These are phyloP conservation scores for Fusarium sp. DNA, from an alignment of 2,329 filamentous ascomycete species.

Conservation along the genomic window DNA sequence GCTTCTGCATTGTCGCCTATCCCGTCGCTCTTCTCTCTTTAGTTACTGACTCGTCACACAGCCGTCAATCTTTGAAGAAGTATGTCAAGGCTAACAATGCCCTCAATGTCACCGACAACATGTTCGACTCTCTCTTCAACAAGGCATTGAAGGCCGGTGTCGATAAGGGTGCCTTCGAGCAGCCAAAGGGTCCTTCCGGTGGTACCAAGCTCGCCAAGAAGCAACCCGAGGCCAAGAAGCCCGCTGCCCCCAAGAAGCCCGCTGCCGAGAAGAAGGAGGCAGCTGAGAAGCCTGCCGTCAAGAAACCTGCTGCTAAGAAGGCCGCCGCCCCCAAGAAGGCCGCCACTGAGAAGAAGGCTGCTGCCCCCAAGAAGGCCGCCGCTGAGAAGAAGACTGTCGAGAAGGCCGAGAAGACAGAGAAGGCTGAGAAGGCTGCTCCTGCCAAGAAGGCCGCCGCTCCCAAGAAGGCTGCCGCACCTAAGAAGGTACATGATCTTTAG, in stretches of 20 bases:
- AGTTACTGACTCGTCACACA: slow-evolving; percentile 47
- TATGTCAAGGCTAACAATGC: slow-evolving; percentile 70
- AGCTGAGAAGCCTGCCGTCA: slow-evolving; percentile 49
- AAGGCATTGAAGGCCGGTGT: slow-evolving; percentile 84
- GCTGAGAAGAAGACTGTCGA: slow-evolving; percentile 32
- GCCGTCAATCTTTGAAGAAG: slow-evolving; percentile 73
- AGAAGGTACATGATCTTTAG: slow-evolving; percentile 32
- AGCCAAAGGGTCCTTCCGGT: slow-evolving; percentile 92
- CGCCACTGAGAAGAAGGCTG: slow-evolving; percentile 48
- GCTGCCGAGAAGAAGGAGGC: slow-evolving; percentile 54
- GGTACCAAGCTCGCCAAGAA: slow-evolving; percentile 95
- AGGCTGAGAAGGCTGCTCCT: slow-evolving; percentile 69
- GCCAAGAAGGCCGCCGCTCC: slow-evolving; percentile 70
- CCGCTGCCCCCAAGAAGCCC: slow-evolving; percentile 51
- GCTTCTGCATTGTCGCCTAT: slow-evolving; percentile 15
- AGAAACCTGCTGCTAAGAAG: slow-evolving; percentile 55
- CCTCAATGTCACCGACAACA: slow-evolving; percentile 63
- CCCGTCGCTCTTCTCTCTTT: not conserved
- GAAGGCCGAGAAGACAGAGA: slow-evolving; percentile 50
- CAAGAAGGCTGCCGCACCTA: slow-evolving; percentile 51
- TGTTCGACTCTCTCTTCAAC: slow-evolving; percentile 84
- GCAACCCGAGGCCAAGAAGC: slow-evolving; percentile 60
- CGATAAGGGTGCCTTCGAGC: slow-evolving; percentile 87
- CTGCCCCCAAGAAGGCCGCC: slow-evolving; percentile 56
- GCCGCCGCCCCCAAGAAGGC: slow-evolving; percentile 56